Evolutionary conservation across 179 eudicot genomes (phyloP), one percentile per base, ranked within the genome.

Genomic region (Heliamphora pulchella): DNA sequence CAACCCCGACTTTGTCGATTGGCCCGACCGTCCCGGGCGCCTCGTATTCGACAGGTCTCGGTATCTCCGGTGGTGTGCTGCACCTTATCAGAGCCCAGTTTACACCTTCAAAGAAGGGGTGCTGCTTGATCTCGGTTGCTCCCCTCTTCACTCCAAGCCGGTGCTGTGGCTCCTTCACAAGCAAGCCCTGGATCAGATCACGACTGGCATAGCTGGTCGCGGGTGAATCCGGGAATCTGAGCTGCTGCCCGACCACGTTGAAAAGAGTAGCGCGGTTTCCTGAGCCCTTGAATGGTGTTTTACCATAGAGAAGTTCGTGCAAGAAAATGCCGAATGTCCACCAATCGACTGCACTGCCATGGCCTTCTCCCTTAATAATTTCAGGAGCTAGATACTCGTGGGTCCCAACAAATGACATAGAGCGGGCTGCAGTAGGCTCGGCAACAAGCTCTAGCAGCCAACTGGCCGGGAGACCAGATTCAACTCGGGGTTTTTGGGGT

Each of bases 361-460:
- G 97, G 78, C 94, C 97, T 81, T 92, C 97, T 63, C 91, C 97
- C 75, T 90, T 91, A 31, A 90, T 91, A 74, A 91, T 91, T 81
- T 91, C 96, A 0, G 96, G 96, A 57, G 96, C 96, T 31, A 92
- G 78, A 83, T 93, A 93, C 71, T 91, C 97, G 5, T 93, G 97
- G 71, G 97, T 93, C 74, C 96, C 97, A 5, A 93, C 97, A 76
- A 93, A 31, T 31, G 97, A 91, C 96, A 91, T 93, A 76, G 97
- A 93, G 13, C 97, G 85, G 1, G 97, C 97, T 80, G 91, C 84
- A 14, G 92, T 93, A 2, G 97, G 97, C 79, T 93, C 97, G 4
- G 96, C 97, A 65, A 89, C 85, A 8, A 93, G 91, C 86, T 91
- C 97, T 0, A 92, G 96, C 20, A 90, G 83, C 3, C 82, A 50